Evolutionary conservation across 495 filamentous ascomycete species (phyloP).

Genomic region (Aspergillus saccharolyticus): DNA sequence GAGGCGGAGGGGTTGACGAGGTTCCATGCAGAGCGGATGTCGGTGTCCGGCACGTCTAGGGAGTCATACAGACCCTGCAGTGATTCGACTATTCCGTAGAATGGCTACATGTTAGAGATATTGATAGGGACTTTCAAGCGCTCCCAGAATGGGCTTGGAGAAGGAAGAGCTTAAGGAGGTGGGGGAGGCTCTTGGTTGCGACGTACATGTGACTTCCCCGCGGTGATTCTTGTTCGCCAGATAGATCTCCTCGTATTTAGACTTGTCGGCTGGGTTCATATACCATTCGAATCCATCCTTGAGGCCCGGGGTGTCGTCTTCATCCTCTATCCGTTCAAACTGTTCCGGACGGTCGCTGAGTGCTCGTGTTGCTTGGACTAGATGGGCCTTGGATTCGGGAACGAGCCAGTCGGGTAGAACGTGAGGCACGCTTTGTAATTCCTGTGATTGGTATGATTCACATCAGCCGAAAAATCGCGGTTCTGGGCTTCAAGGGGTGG

Average conservation of each 20-base stretch:
- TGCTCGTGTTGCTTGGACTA: conserved; percentile 84
- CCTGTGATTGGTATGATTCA: conserved; percentile 42
- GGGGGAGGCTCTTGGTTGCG: too few species aligned
- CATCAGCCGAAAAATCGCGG: conserved; percentile 3
- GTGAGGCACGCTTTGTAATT: conserved; percentile 78
- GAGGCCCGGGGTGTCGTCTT: conserved; percentile 74
- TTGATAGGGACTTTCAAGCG: neutral
- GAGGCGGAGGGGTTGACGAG: conserved; percentile 83
- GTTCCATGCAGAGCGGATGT: conserved; percentile 92
- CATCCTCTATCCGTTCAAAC: conserved; percentile 73
- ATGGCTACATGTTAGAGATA: neutral
- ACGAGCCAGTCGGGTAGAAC: conserved; percentile 92
- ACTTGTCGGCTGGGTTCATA: conserved; percentile 84
- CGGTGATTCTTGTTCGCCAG: conserved; percentile 78
- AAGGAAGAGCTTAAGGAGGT: too few species aligned
- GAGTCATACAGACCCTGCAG: conserved; percentile 82
- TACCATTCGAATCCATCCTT: conserved; percentile 99
- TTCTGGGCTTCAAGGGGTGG: neutral
- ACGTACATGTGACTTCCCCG: conserved; percentile 76
- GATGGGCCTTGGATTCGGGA: conserved; percentile 91
- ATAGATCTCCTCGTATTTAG: conserved; percentile 95
- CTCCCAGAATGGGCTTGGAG: too few species aligned
- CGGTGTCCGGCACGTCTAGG: conserved; percentile 93
- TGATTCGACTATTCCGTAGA: conserved; percentile 55
- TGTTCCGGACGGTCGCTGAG: conserved; percentile 66